These are phyloP conservation scores for Beauveria medogensis DNA, from an alignment of 2,329 filamentous ascomycete genomes.

Conservation along the genomic window DNA sequence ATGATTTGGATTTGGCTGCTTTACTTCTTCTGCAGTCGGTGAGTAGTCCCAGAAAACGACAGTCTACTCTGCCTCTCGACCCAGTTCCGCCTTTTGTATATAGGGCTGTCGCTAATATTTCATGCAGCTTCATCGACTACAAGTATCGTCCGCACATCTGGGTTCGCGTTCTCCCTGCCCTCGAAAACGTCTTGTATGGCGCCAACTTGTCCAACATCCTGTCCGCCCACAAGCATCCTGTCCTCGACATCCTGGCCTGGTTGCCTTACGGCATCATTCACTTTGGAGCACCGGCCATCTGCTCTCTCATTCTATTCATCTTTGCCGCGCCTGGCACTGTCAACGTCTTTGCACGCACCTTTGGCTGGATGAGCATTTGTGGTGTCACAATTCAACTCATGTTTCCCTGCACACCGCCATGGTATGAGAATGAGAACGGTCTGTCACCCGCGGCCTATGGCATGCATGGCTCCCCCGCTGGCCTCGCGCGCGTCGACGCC, in stretches of 20 bases:
- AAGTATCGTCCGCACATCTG: constrained; percentile 89
- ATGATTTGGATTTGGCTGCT: constrained; percentile 81
- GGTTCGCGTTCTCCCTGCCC: constrained; percentile 86
- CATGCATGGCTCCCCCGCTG: constrained; percentile 82
- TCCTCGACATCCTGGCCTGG: constrained; percentile 86
- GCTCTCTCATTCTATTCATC: constrained; percentile 72
- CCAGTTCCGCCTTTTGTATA: not conserved
- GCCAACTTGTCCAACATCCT: constrained; percentile 94
- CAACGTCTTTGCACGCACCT: constrained; percentile 76
- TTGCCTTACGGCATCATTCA: constrained; percentile 87
- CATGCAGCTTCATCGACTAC: constrained; percentile 70
- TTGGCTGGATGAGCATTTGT: constrained; percentile 86
- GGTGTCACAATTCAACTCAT: constrained; percentile 83
- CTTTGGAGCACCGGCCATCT: constrained; percentile 77
- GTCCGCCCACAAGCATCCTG: constrained; percentile 75
- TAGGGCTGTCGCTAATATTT: not conserved
- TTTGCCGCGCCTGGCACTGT: constrained; percentile 81
- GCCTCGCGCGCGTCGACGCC: constrained; percentile 78
- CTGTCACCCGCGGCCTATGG: constrained; percentile 87
- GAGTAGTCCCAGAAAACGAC: constrained; percentile 34
- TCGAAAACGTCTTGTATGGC: constrained; percentile 95
- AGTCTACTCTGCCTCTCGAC: too few relatives aligned
- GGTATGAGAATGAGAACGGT: constrained; percentile 93
- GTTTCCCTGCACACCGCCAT: constrained; percentile 90
- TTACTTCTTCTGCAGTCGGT: constrained; percentile 91